A percentile compares a stretch with the other conserved stretches of the same genome.
Conservation (phyloP, 129 eudicot genomes). For the Helianthus annuus region DNA sequence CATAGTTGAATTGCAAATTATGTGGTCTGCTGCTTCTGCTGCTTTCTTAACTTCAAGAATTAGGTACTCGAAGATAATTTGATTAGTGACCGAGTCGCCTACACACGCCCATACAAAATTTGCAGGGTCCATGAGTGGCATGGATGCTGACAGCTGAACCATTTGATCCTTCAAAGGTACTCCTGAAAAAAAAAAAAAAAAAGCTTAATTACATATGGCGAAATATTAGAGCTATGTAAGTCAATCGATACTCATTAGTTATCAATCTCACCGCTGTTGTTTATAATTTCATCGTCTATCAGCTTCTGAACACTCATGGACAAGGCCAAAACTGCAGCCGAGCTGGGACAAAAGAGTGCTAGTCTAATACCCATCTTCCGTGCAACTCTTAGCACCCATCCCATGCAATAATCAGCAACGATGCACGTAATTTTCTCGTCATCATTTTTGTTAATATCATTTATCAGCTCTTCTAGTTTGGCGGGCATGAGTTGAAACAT, state of each 20-base stretch:
- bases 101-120: no score
- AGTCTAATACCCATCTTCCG: slow-evolving; percentile 6
- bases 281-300: slow-evolving; percentile 42
- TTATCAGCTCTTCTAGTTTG: slow-evolving; percentile 42
- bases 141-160: no score
- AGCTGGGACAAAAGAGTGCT: slow-evolving; percentile 38
- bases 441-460: slow-evolving; percentile 21
- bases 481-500: slow-evolving; percentile 34
- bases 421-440: slow-evolving; percentile 39
- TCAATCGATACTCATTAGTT: not conserved
- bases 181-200: no score
- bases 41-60: not conserved
- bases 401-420: slow-evolving; percentile 42
- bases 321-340: slow-evolving; percentile 33
- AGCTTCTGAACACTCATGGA: slow-evolving; percentile 29
- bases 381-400: slow-evolving; percentile 27
- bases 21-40: slow-evolving; percentile 29
- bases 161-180: no score
- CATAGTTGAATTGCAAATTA: slow-evolving; percentile 3
- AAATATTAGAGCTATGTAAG: not conserved
- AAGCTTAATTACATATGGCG: no score
- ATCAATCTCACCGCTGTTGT: slow-evolving; percentile 10
- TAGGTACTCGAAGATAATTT: slow-evolving; percentile 23
- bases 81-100: slow-evolving; percentile 22
- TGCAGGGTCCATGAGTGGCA: no score